A percentile compares a stretch with the other conserved stretches of the same genome.
These are phyloP conservation scores for Thielaviopsis cerberus DNA, from an alignment of 2,329 filamentous ascomycete genomes.

Conservation along the genomic window DNA sequence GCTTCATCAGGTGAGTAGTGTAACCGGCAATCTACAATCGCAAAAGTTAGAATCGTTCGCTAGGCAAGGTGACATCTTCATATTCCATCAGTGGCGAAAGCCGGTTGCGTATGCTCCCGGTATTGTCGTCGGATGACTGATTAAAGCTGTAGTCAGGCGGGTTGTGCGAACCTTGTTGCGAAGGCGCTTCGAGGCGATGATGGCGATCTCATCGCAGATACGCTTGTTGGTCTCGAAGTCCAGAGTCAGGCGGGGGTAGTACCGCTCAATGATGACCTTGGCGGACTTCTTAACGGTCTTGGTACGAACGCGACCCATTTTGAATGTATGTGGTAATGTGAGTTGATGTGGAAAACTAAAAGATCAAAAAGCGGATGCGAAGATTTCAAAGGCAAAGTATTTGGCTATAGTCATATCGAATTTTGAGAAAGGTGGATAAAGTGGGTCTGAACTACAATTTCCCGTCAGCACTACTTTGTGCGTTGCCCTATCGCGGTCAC, in stretches of 20 bases:
- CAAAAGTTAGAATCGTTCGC: not conserved
- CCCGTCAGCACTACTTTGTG: conserved; percentile 1
- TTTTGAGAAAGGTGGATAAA: not conserved
- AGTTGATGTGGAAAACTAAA: conserved; percentile 18
- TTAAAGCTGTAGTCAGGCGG: not conserved
- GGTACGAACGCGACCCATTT: conserved; percentile 53
- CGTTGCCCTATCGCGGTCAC: conserved; percentile 4
- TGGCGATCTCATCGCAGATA: conserved; percentile 99
- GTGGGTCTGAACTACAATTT: not conserved
- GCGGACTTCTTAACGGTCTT: conserved; percentile 62
- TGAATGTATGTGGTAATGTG: conserved; percentile 30
- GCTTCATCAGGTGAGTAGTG: conserved; percentile 98
- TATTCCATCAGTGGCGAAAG: not conserved
- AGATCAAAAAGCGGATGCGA: not conserved
- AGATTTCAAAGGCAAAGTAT: not conserved
- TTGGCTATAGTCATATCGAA: conserved; percentile 4
- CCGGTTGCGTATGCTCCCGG: not conserved
- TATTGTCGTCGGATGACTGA: not conserved
- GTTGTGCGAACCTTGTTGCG: conserved; percentile 69
- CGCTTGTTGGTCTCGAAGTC: conserved; percentile 99
- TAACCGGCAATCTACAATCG: conserved; percentile 70
- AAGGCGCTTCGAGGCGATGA: conserved; percentile 97
- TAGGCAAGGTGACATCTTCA: not conserved
- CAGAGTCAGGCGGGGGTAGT: conserved; percentile 93
- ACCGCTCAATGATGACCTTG: conserved; percentile 99